phyloP scores from a whole-genome alignment of 495 filamentous ascomycete genomes.

The Saxispiralis lemnorum region DNA sequence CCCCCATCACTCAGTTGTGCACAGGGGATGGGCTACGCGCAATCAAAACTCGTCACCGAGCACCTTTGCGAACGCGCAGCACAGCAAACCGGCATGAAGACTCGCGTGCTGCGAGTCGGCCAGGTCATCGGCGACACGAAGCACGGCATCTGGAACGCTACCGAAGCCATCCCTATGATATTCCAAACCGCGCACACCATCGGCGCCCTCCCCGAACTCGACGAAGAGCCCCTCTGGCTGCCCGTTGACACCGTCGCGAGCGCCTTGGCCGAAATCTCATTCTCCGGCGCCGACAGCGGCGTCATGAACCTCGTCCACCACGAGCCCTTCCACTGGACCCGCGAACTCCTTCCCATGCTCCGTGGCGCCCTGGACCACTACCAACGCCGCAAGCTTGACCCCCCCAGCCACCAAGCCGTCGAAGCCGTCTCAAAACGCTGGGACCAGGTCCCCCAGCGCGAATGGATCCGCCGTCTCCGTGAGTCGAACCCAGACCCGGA shows the following conservation, averaged over 20 bases:
- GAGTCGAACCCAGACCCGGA: constrained; percentile 28
- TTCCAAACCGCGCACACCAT: constrained; percentile 35
- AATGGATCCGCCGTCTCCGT: constrained; percentile 33
- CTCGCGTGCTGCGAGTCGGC: constrained; percentile 38
- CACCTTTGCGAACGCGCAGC: constrained; percentile 10
- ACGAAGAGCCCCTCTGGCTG: constrained; percentile 31
- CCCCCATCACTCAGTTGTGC: constrained; percentile 25
- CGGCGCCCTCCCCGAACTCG: constrained; percentile 31
- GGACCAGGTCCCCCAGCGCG: constrained; percentile 11
- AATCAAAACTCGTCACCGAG: constrained; percentile 39
- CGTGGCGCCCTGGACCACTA: neutral
- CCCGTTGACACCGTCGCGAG: constrained; percentile 38
- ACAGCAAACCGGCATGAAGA: constrained; percentile 19
- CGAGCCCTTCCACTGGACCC: constrained; percentile 32
- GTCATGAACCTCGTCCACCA: constrained; percentile 28
- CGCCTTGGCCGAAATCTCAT: constrained; percentile 31
- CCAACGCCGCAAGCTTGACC: too few species aligned
- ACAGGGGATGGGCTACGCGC: constrained; percentile 37
- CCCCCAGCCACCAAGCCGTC: too few species aligned
- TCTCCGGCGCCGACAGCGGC: neutral
- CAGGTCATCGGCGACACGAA: constrained; percentile 37
- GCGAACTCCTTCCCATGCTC: constrained; percentile 32
- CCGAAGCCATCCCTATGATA: constrained; percentile 39
- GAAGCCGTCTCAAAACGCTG: constrained; percentile 15
- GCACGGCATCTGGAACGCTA: constrained; percentile 42